Evolutionary conservation across 1,284 basidiomycete species (phyloP), one percentile per base, ranked within the genome.

Genomic region (Neonothopanus nambi): DNA sequence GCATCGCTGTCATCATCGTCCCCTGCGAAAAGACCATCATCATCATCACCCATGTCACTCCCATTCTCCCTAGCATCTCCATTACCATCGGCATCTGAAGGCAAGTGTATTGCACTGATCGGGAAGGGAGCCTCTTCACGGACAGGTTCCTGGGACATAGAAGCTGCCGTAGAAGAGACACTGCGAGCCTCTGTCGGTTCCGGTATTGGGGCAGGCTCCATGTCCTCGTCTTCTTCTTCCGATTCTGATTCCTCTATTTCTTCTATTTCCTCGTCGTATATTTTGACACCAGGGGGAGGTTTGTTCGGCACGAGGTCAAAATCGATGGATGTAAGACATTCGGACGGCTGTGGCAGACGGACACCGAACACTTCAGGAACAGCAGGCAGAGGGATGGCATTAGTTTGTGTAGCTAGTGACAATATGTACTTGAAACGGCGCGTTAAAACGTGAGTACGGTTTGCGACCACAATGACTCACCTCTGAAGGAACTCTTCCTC

Each of bases 351-450:
- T 0, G 96, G 96, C 18, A 98, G 75, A 18, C 95, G 87, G 44
- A 98, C 84, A 33, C 95, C 96, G 71, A 97, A 98, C 1, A 94
- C 87, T 73, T 98, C 96, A n/a, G 91, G 91, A 9, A 98, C 89
- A 3, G 93, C 75, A 3, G 96, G 96, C 3, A 99, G 81, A 0
- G 96, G 93, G 26, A 84, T 79, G 1, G 90, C 81, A 70, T 99
- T 99, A 41, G 95, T 89, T 67, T 95, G 90, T 4, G 92, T 85
- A 1, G 97, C 95, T 23, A 98, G 78, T 6, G 91, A 89, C 36
- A 93, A 82, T 9, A 93, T 81, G 71, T 97, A 94, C 94, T 98
- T 15, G 43, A 54, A 47, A 48, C 23, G 30, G 44, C 24, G 48
- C 26, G 51, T 59, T 30, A 59, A 17, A 42, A 41, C 45, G 36